A percentile compares a stretch with the other conserved stretches of the same genome.
These are phyloP conservation scores for Excoecaria agallocha DNA, from an alignment of 345 rosid genomes.

Conservation along the genomic window DNA sequence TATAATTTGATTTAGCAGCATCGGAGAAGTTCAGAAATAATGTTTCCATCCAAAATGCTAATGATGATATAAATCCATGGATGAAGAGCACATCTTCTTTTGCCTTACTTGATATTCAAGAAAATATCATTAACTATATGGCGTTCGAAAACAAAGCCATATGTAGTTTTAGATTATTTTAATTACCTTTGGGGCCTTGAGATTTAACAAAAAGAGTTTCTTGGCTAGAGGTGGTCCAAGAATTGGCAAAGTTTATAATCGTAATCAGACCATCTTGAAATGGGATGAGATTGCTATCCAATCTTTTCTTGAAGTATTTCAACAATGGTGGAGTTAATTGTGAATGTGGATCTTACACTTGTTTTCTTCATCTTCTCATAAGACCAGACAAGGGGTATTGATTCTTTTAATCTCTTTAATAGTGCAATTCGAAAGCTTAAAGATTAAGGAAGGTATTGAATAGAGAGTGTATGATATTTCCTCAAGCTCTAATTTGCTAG, in stretches of 20 bases:
- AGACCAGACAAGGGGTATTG: conserved; percentile 27
- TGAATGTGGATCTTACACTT: conserved; percentile 39
- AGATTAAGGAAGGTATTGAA: conserved; percentile 55
- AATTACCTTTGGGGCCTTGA: conserved; percentile 43
- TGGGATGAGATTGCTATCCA: conserved; percentile 31
- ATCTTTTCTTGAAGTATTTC: conserved; percentile 60
- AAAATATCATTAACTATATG: not conserved
- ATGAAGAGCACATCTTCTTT: conserved; percentile 82
- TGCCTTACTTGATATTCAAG: conserved; percentile 37
- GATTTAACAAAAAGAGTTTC: conserved; percentile 73
- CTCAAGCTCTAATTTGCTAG: conserved; percentile 73
- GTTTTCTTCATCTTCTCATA: conserved; percentile 35
- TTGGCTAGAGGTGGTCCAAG: conserved; percentile 59
- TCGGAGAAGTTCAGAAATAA: conserved; percentile 84
- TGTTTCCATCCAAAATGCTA: conserved; percentile 95
- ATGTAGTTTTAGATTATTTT: no score
- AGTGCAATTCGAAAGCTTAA: conserved; percentile 36
- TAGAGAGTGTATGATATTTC: conserved; percentile 93
- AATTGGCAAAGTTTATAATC: conserved; percentile 71
- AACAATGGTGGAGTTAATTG: conserved; percentile 61
- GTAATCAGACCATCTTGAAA: conserved; percentile 93
- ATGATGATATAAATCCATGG: conserved; percentile 98
- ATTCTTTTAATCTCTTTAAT: conserved; percentile 21
- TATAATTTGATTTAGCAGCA: conserved; percentile 54
- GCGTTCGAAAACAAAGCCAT: no score